phyloP scores from a whole-genome alignment of 2,329 filamentous ascomycete genomes.

The Penicillium sp. region DNA sequence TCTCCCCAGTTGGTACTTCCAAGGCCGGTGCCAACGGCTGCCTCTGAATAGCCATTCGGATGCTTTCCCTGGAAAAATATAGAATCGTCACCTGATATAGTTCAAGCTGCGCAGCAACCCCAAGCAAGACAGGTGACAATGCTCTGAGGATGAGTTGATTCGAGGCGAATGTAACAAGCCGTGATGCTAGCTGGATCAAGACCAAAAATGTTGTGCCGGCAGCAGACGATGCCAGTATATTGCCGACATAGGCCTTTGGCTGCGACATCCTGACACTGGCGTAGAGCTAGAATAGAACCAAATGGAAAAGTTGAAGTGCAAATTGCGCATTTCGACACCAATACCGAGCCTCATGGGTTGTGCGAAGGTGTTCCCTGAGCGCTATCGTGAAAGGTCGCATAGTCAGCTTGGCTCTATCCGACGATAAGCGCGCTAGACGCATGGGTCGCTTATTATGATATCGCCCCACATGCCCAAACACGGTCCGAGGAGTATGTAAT shows the following conservation, averaged over 20 bases:
- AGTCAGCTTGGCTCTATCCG: background rate
- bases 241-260: slow-evolving; percentile 16
- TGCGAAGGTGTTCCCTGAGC: too few species aligned
- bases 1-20: slow-evolving; percentile 9
- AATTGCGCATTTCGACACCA: too few species aligned
- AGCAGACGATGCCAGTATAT: slow-evolving; percentile 40
- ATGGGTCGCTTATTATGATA: background rate
- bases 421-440: background rate
- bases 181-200: slow-evolving; percentile 77
- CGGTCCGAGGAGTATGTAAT: too few species aligned
- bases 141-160: slow-evolving; percentile 88
- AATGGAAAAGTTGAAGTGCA: too few species aligned
- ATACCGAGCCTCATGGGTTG: too few species aligned
- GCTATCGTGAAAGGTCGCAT: too few species aligned
- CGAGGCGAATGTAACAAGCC: slow-evolving; percentile 79
- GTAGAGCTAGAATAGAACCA: too few species aligned
- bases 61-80: slow-evolving; percentile 86
- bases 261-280: slow-evolving; percentile 13
- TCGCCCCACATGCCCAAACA: too few species aligned
- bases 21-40: slow-evolving; percentile 46
- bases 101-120: slow-evolving; percentile 82
- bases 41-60: slow-evolving; percentile 85
- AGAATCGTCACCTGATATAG: slow-evolving; percentile 89
- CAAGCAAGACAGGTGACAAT: slow-evolving; percentile 76
- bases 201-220: slow-evolving; percentile 81